Evolutionary conservation across 345 rosid species (phyloP).

Genomic region (Melastoma malabathricum): DNA sequence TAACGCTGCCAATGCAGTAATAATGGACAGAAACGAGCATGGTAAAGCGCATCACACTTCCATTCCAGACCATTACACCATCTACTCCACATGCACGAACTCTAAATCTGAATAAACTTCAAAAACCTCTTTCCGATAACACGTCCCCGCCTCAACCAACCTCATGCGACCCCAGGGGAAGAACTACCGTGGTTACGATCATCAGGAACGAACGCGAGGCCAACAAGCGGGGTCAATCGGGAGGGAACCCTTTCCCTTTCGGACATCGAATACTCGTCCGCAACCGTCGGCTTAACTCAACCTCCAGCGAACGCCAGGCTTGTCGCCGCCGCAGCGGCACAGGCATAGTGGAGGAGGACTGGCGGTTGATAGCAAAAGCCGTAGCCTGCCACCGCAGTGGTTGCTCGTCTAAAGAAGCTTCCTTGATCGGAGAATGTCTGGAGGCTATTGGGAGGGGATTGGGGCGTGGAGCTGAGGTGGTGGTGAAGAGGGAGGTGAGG

Average conservation of each 20-base stretch:
- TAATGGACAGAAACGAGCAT: too few species aligned
- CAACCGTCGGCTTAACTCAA: slow-evolving; percentile 2
- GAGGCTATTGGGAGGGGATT: slow-evolving; percentile 2
- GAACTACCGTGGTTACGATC: slow-evolving; percentile 48
- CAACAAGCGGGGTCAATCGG: too few species aligned
- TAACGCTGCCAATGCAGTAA: too few species aligned
- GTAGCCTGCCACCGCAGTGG: too few species aligned
- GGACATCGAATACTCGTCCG: slow-evolving; percentile 41
- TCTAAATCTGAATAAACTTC: too few species aligned
- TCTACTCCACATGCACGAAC: too few species aligned
- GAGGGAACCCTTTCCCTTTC: slow-evolving; percentile 79
- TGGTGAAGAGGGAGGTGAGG: slow-evolving; percentile 15
- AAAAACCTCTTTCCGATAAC: too few species aligned
- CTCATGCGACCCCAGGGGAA: not conserved
- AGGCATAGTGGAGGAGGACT: not conserved
- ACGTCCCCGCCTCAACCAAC: too few species aligned
- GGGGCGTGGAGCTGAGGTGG: slow-evolving; percentile 4
- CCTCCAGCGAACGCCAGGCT: not conserved
- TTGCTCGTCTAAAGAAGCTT: not conserved
- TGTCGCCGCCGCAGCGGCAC: not conserved
- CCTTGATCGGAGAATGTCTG: slow-evolving; percentile 3
- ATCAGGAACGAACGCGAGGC: slow-evolving; percentile 79
- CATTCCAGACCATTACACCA: too few species aligned
- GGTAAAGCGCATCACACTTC: too few species aligned
- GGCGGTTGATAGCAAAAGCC: not conserved